phyloP scores from a whole-genome alignment of 2,329 filamentous ascomycete species.

The Helicocarpus griseus region DNA sequence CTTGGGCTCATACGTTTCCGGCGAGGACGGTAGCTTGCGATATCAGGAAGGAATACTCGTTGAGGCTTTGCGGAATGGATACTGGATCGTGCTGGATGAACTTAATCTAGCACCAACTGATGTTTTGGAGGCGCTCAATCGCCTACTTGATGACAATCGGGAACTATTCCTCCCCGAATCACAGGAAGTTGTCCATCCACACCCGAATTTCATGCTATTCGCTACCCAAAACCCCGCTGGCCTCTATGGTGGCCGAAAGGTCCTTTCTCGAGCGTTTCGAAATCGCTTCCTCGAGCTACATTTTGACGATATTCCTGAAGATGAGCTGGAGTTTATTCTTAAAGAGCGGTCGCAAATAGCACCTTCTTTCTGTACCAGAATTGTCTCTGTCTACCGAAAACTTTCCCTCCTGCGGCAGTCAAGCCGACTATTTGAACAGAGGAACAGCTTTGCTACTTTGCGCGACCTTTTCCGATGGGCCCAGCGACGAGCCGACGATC shows the following conservation, averaged over 20 bases:
- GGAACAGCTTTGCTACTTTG: constrained; percentile 92
- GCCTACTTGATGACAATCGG: constrained; percentile 88
- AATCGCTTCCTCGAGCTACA: constrained; percentile 96
- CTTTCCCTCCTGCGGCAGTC: constrained; percentile 83
- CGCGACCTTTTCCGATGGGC: constrained; percentile 96
- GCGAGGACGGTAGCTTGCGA: constrained; percentile 67
- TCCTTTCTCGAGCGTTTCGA: constrained; percentile 84
- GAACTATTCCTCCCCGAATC: constrained; percentile 95
- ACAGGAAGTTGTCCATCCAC: constrained; percentile 83
- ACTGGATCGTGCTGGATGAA: constrained; percentile 98
- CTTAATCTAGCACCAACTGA: constrained; percentile 94
- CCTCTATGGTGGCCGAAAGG: constrained; percentile 88
- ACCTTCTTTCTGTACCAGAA: constrained; percentile 80
- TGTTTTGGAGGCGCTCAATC: constrained; percentile 90
- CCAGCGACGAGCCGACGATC: constrained; percentile 68
- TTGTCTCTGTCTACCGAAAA: constrained; percentile 89
- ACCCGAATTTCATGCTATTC: constrained; percentile 94
- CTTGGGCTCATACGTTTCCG: constrained; percentile 85
- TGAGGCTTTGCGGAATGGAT: constrained; percentile 79
- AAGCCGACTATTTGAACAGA: constrained; percentile 87
- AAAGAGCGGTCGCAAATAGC: constrained; percentile 82
- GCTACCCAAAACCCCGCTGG: constrained; percentile 96
- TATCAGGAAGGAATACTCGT: constrained; percentile 95
- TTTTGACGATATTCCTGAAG: constrained; percentile 94
- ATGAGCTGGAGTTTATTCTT: constrained; percentile 84